A percentile compares a stretch with the other conserved stretches of the same genome.
phyloP scores from a whole-genome alignment of 352 stramenopile species.

The Phytopythium litorale region DNA sequence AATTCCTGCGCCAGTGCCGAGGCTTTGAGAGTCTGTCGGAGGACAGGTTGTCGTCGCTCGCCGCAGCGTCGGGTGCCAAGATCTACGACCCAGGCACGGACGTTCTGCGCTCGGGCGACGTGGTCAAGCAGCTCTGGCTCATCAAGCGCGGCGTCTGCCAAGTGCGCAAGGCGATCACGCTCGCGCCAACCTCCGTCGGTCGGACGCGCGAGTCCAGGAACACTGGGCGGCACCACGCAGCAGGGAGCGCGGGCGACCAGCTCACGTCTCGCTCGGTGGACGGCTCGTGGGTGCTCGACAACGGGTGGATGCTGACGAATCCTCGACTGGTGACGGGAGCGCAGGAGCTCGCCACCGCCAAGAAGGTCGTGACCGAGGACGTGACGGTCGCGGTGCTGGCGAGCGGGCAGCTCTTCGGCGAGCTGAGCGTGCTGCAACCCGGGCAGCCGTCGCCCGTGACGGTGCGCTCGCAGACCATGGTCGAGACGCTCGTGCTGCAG shows the following conservation, averaged over 20 bases:
- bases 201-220: not conserved
- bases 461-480: slow-evolving; percentile 55
- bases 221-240: not conserved
- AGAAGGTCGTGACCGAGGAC: slow-evolving; percentile 26
- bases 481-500: slow-evolving; percentile 59
- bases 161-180: slow-evolving; percentile 50
- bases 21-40: slow-evolving; percentile 59
- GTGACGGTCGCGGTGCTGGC: slow-evolving; percentile 58
- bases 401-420: slow-evolving; percentile 67
- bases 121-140: slow-evolving; percentile 60
- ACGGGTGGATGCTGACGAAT: slow-evolving; percentile 80
- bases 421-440: slow-evolving; percentile 66
- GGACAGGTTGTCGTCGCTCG: slow-evolving; percentile 44
- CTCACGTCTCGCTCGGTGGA: slow-evolving; percentile 37
- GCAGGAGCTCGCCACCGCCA: slow-evolving; percentile 15
- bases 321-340: slow-evolving; percentile 55
- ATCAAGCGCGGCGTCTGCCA: slow-evolving; percentile 71
- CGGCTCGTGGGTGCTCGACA: slow-evolving; percentile 74
- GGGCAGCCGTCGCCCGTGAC: slow-evolving; percentile 59
- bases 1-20: slow-evolving; percentile 54
- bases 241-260: slow-evolving; percentile 11
- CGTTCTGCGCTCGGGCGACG: slow-evolving; percentile 44
- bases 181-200: slow-evolving; percentile 8
- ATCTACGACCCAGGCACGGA: slow-evolving; percentile 53
- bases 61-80: slow-evolving; percentile 39